Evolutionary conservation across 1,139 yeast genomes (phyloP), one percentile per base, ranked within the genome.

Genomic region (Debaryomycetaceae sp.): DNA sequence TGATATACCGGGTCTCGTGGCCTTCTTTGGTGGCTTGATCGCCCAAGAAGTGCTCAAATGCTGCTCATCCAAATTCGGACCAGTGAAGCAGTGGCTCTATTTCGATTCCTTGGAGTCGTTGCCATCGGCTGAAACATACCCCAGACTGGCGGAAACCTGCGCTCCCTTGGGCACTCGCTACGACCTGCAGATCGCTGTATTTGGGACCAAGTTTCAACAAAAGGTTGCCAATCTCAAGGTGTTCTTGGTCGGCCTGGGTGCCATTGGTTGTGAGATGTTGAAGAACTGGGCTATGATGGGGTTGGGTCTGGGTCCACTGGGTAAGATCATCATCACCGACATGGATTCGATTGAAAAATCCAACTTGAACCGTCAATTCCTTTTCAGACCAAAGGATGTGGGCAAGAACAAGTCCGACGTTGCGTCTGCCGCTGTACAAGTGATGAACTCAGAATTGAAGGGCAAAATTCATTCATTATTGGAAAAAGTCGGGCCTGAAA

Each of bases 261-360:
- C 99, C 23, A 91, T 91, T 67, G 99, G 99, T 29, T 91, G 99
- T 64, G 99, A 91, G 63, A 91, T 93, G 93, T 71, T 91, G 51
- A 91, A 91, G 61, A 89, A 88, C 53, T 91, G 97, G 97, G 96
- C 98, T 6, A 73, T 91, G 75, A 74, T 89, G 78, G 98, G 99
- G 29, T 66, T 91, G 35, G 97, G 95, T 20, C 71, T 94, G 16
- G 97, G 98, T 20, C 85, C 91, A 23, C 58, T 82, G 3, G 99
- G 99, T 49, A 72, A 76, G 45, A 84, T 91, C 40, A 61, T 63
- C 31, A 81, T 93, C 28, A 91, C 99, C 25, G 99, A 91, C 61
- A 93, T 81, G 53, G 99, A 91, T 52, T 76, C 93, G 3, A 91
- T 91, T 54, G 99, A 91, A 59, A 88, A 88, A 58, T 85, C 96